phyloP scores from a whole-genome alignment of 2,329 filamentous ascomycete genomes.

The Calonectria crousiana region DNA sequence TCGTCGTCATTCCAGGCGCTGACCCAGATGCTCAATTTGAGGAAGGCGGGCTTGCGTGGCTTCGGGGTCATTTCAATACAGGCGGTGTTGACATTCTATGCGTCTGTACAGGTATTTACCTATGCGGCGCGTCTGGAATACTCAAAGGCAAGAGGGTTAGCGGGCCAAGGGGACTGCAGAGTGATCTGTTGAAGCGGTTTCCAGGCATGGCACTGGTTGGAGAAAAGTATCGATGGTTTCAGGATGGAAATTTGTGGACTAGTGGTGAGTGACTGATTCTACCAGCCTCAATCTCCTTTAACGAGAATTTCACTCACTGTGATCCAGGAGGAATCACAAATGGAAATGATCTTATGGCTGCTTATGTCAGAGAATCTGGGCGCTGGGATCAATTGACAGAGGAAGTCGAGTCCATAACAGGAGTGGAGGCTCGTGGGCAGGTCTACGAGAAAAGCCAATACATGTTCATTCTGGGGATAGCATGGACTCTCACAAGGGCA shows the following conservation, averaged over 20 bases:
- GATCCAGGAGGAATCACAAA: background rate
- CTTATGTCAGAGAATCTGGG: background rate
- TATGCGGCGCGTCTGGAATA: background rate
- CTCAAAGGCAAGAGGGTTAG: background rate
- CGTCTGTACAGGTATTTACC: background rate
- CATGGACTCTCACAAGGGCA: background rate
- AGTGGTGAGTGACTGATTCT: background rate
- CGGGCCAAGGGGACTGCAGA: background rate
- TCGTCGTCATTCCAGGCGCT: background rate
- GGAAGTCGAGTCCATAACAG: background rate
- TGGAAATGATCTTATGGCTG: background rate
- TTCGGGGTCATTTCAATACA: background rate
- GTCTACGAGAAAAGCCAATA: background rate
- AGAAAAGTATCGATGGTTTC: conserved; percentile 2
- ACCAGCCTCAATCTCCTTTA: background rate
- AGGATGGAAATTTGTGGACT: background rate
- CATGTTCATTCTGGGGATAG: background rate
- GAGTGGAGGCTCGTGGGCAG: background rate
- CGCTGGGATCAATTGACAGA: background rate
- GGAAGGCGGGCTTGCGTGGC: background rate
- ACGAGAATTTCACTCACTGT: background rate
- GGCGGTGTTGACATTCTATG: background rate
- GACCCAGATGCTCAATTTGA: background rate
- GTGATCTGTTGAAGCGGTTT: background rate
- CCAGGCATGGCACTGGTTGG: background rate